A percentile compares a stretch with the other conserved stretches of the same genome.
Evolutionary conservation across 2,329 filamentous ascomycete genomes (phyloP).

Genomic region (Penicillium sp.): DNA sequence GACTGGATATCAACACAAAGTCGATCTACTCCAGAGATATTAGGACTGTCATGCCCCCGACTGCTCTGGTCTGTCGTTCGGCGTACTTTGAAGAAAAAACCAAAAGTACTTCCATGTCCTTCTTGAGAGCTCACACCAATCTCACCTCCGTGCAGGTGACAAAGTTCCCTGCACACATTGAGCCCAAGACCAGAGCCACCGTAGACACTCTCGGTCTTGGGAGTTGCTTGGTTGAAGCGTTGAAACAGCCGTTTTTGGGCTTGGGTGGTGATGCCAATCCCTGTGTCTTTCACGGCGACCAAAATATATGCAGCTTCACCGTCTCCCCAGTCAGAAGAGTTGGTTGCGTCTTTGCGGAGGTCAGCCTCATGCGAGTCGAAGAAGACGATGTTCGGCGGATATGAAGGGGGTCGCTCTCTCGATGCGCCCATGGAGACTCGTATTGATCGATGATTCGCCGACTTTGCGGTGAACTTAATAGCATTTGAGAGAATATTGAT

Average conservation of each 20-base stretch:
- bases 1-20: conserved; percentile 18
- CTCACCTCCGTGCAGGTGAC: conserved; percentile 73
- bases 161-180: conserved; percentile 75
- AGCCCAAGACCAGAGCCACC: conserved; percentile 74
- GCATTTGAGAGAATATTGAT: conserved; percentile 79
- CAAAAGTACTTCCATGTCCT: conserved; percentile 56
- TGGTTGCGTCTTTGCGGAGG: conserved; percentile 30
- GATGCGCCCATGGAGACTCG: conserved; percentile 54
- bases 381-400: conserved; percentile 36
- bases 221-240: conserved; percentile 73
- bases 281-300: conserved; percentile 73
- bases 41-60: not conserved
- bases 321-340: conserved; percentile 52
- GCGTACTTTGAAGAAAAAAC: conserved; percentile 54
- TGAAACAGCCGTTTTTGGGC: conserved; percentile 74
- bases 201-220: conserved; percentile 72
- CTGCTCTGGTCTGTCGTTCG: conserved; percentile 8
- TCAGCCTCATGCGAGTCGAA: conserved; percentile 24
- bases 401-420: conserved; percentile 43
- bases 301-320: conserved; percentile 62
- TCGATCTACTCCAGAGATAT: conserved; percentile 13
- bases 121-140: conserved; percentile 64
- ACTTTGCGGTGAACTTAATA: conserved; percentile 70
- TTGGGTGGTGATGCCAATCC: conserved; percentile 65
- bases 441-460: conserved; percentile 39